A percentile compares a stretch with the other conserved stretches of the same genome.
phyloP scores from a whole-genome alignment of 1,139 yeast genomes.

The Magnusiomyces sp. region DNA sequence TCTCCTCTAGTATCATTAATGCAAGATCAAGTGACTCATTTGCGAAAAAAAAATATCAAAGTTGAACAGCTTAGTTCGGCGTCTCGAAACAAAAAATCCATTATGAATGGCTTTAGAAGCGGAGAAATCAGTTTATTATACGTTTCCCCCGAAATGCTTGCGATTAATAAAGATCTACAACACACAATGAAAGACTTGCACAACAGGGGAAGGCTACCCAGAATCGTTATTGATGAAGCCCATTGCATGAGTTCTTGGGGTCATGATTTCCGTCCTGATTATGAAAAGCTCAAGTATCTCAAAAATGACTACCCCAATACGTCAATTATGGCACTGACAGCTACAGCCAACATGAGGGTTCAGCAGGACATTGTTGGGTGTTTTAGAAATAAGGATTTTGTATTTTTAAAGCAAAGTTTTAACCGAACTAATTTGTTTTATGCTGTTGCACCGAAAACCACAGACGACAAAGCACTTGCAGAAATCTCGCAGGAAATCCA shows the following conservation, averaged over 20 bases:
- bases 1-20: conserved; percentile 92
- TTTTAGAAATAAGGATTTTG: conserved; percentile 36
- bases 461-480: conserved; percentile 39
- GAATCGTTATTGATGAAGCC: conserved; percentile 95
- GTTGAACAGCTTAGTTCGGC: conserved; percentile 49
- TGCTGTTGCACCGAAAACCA: conserved; percentile 59
- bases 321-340: conserved; percentile 94
- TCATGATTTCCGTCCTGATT: conserved; percentile 95
- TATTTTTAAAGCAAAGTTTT: conserved; percentile 61
- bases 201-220: conserved; percentile 51
- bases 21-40: conserved; percentile 94
- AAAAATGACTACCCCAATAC: conserved; percentile 65
- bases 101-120: conserved; percentile 51
- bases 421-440: conserved; percentile 81
- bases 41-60: conserved; percentile 53
- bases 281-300: conserved; percentile 69
- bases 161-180: conserved; percentile 40
- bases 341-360: conserved; percentile 93
- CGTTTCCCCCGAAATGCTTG: conserved; percentile 92
- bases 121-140: conserved; percentile 71
- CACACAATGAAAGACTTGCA: conserved; percentile 43
- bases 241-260: conserved; percentile 99
- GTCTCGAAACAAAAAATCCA: conserved; percentile 40
- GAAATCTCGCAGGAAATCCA: conserved; percentile 53
- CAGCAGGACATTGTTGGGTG: conserved; percentile 60